These are phyloP conservation scores for Guyanaporus albipodus DNA, from an alignment of 768 basidiomycete genomes.

Conservation along the genomic window DNA sequence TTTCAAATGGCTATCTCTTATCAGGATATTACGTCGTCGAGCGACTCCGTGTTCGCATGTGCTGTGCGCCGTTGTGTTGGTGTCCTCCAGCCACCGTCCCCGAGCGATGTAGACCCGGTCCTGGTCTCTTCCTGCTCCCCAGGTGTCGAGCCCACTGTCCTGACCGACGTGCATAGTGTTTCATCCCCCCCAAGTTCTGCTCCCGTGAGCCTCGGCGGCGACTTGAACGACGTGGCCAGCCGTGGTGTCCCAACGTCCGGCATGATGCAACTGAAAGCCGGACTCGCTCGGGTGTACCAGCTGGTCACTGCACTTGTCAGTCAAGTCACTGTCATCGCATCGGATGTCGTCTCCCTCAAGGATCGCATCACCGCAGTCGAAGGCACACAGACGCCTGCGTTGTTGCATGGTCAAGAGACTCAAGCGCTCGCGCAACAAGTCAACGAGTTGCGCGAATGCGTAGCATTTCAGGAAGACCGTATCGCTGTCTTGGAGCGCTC, in stretches of 20 bases:
- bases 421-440: constrained; percentile 10
- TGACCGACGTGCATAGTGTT: neutral
- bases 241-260: neutral
- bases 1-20: constrained; percentile 3
- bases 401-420: neutral
- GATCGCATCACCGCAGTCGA: constrained; percentile 17
- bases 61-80: neutral
- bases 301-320: constrained; percentile 2
- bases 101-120: neutral
- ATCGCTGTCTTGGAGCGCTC: constrained; percentile 9
- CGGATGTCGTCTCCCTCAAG: constrained; percentile 15
- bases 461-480: constrained; percentile 12
- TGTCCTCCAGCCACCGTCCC: neutral
- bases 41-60: neutral
- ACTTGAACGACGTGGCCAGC: neutral
- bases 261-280: constrained; percentile 1
- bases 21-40: neutral
- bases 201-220: neutral
- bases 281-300: constrained; percentile 7
- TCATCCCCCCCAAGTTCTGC: neutral
- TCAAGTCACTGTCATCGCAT: constrained; percentile 4
- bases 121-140: neutral
- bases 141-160: neutral
- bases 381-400: neutral
- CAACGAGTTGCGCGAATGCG: constrained; percentile 3